Conservation (phyloP, 768 basidiomycete genomes). For the Suillus subalutaceus region DNA sequence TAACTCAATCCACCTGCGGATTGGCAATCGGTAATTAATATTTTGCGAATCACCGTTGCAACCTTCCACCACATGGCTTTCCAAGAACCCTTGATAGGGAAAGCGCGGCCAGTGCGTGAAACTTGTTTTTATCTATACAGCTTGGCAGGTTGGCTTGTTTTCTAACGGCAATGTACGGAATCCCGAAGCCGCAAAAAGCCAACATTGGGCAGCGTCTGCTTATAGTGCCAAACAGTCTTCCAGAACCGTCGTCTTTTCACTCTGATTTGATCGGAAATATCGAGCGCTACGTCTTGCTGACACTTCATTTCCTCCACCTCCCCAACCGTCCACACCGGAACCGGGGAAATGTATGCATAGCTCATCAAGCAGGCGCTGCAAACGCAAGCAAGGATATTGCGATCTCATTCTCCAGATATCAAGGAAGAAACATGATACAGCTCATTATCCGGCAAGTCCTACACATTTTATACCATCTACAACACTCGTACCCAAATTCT, state of each 20-base stretch:
- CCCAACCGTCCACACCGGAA: background rate
- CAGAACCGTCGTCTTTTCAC: background rate
- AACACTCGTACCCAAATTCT: background rate
- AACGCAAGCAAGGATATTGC: background rate
- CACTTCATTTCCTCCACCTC: background rate
- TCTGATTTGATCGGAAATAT: background rate
- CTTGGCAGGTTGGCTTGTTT: background rate
- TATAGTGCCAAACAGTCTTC: too few species aligned
- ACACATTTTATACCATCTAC: background rate
- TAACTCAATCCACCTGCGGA: background rate
- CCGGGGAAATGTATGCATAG: background rate
- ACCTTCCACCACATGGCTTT: background rate
- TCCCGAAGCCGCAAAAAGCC: background rate
- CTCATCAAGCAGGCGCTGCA: background rate
- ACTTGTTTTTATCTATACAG: background rate
- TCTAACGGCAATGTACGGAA: background rate
- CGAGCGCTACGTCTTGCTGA: background rate
- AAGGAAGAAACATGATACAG: background rate
- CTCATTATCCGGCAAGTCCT: background rate
- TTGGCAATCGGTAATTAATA: background rate
- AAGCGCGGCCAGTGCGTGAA: background rate
- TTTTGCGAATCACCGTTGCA: background rate
- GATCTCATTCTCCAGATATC: background rate
- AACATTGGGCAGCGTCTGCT: background rate
- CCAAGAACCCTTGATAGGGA: background rate